Conservation (phyloP, 345 rosid genomes). For the Eucalyptus polybractea region DNA sequence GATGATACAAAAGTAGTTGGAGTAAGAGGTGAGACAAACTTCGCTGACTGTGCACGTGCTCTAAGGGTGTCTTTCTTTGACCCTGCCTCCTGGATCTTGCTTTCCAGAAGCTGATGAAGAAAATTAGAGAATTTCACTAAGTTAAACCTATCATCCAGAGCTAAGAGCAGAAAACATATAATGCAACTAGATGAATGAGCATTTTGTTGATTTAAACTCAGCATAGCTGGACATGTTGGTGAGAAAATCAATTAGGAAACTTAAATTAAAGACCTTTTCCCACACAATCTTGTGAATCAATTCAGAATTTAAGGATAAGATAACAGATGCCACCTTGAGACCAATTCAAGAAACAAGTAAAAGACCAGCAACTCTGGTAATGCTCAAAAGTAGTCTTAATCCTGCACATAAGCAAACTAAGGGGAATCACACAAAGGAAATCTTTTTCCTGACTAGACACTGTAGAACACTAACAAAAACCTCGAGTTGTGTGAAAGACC, state of each 20-base stretch:
- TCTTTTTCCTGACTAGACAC: background rate
- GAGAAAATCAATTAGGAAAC: background rate
- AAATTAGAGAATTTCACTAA: background rate
- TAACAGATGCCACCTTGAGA: background rate
- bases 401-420: background rate
- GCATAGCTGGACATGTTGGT: background rate
- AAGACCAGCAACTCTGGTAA: background rate
- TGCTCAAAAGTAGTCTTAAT: background rate
- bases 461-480: background rate
- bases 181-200: background rate
- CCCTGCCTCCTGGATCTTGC: conserved; percentile 49
- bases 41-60: conserved; percentile 48
- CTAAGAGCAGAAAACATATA: background rate
- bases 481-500: background rate
- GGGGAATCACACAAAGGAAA: background rate
- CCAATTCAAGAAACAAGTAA: background rate
- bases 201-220: background rate
- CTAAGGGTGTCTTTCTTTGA: conserved; percentile 45
- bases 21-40: conserved; percentile 9
- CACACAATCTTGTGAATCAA: background rate
- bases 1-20: background rate
- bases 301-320: background rate
- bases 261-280: background rate
- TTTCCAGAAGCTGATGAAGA: conserved; percentile 33
- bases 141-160: background rate